These are phyloP conservation scores for Pseudopyricularia javanii DNA, from an alignment of 2,329 filamentous ascomycete species.

Conservation along the genomic window DNA sequence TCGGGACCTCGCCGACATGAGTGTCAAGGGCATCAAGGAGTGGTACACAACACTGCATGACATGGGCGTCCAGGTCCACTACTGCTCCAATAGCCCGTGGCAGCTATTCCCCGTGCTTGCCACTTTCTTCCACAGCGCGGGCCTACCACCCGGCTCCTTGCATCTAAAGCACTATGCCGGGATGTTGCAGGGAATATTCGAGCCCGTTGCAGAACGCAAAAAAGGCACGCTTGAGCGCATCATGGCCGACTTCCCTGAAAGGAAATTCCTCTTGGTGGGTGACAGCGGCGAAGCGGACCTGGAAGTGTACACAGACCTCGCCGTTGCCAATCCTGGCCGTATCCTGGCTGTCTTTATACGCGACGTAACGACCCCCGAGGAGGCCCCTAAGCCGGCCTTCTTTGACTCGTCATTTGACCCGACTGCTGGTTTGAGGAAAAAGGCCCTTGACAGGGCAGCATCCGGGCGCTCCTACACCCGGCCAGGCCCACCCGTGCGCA, in stretches of 20 bases:
- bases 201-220: slow-evolving; percentile 91
- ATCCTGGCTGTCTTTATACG: slow-evolving; percentile 86
- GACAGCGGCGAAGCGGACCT: slow-evolving; percentile 95
- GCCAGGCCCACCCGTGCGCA: slow-evolving; percentile 21
- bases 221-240: slow-evolving; percentile 78
- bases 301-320: slow-evolving; percentile 94
- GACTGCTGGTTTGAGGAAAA: not conserved
- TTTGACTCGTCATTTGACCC: slow-evolving; percentile 51
- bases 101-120: slow-evolving; percentile 86
- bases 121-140: slow-evolving; percentile 69
- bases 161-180: slow-evolving; percentile 94
- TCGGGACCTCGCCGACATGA: slow-evolving; percentile 68
- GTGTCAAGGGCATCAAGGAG: slow-evolving; percentile 73
- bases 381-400: slow-evolving; percentile 42
- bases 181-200: slow-evolving; percentile 96
- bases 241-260: slow-evolving; percentile 75
- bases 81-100: slow-evolving; percentile 99
- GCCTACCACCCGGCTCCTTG: slow-evolving; percentile 76
- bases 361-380: slow-evolving; percentile 76
- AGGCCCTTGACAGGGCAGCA: not conserved
- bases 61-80: slow-evolving; percentile 82
- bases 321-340: slow-evolving; percentile 66
- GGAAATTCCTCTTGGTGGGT: slow-evolving; percentile 83
- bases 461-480: slow-evolving; percentile 5
- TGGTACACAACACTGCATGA: slow-evolving; percentile 74